Percentiles rank a stretch among this genome's conserved stretches.
Evolutionary conservation across 768 basidiomycete genomes (phyloP).

Genomic region (Coprinopsis marcescibilis): DNA sequence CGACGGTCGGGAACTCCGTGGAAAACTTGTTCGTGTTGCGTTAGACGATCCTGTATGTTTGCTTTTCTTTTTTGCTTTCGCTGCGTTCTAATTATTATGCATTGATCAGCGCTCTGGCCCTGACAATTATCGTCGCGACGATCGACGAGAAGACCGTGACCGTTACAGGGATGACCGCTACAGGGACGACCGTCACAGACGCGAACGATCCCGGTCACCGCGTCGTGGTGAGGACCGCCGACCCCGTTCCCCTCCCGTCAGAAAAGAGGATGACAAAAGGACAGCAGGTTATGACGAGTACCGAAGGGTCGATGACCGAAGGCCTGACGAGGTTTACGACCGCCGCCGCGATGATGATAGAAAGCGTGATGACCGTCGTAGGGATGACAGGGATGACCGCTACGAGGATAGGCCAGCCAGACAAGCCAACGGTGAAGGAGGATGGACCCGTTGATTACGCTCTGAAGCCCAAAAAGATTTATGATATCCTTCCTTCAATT

Average conservation of each 20-base stretch:
- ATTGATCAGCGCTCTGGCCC: conserved; percentile 51
- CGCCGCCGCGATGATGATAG: conserved; percentile 79
- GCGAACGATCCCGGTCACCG: conserved; percentile 83
- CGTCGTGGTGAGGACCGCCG: conserved; percentile 77
- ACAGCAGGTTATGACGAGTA: conserved; percentile 91
- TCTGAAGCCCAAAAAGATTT: conserved; percentile 32
- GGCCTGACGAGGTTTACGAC: conserved; percentile 82
- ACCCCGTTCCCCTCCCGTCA: conserved; percentile 74
- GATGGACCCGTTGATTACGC: conserved; percentile 59
- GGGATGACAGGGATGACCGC: conserved; percentile 80
- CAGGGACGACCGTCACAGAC: conserved; percentile 55
- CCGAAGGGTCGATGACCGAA: conserved; percentile 76
- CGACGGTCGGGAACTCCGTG: conserved; percentile 83
- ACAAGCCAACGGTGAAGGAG: conserved; percentile 72
- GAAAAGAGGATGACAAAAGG: conserved; percentile 79
- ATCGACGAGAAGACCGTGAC: conserved; percentile 59
- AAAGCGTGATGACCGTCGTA: conserved; percentile 71
- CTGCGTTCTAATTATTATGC: conserved; percentile 8
- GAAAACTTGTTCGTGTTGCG: conserved; percentile 69
- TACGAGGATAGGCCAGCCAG: conserved; percentile 71
- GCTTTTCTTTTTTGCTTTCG: not conserved
- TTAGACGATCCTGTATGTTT: conserved; percentile 53
- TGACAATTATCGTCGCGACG: conserved; percentile 75
- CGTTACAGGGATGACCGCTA: conserved; percentile 57
- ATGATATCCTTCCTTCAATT: conserved; percentile 35